These are phyloP conservation scores for Zanthoxylum bungeanum DNA, from an alignment of 345 rosid genomes.

Conservation along the genomic window DNA sequence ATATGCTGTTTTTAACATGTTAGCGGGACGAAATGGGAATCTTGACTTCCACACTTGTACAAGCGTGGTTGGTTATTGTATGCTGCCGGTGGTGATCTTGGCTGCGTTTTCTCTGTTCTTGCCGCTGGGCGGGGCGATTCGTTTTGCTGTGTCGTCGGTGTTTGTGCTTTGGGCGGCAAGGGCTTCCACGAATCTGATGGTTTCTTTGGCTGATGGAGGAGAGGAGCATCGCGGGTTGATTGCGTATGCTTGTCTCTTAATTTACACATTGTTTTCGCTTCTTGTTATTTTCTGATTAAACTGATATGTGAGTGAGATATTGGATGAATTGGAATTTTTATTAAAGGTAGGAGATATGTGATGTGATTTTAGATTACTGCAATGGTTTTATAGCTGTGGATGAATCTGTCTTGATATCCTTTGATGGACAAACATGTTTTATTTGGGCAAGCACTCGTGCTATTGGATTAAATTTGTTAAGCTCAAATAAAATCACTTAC, in stretches of 20 bases:
- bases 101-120: constrained; percentile 75
- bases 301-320: not conserved
- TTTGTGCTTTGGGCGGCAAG: constrained; percentile 87
- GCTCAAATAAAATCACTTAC: not conserved
- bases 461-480: not conserved
- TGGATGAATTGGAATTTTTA: constrained; percentile 14
- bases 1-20: constrained; percentile 86
- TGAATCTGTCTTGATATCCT: not conserved
- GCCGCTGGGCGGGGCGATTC: constrained; percentile 53
- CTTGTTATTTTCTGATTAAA: constrained; percentile 68
- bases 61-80: constrained; percentile 79
- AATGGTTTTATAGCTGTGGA: not conserved
- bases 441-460: not conserved
- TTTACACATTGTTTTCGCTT: constrained; percentile 86
- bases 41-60: constrained; percentile 87
- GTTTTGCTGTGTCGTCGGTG: constrained; percentile 50
- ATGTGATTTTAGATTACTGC: constrained; percentile 1
- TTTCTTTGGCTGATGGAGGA: constrained; percentile 81
- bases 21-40: constrained; percentile 86
- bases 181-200: constrained; percentile 72
- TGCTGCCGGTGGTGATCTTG: constrained; percentile 77
- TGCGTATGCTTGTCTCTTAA: constrained; percentile 93
- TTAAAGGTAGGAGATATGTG: constrained; percentile 11
- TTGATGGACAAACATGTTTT: not conserved
- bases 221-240: constrained; percentile 88